Conservation (phyloP, 192 early-diverging fungal genomes). For the Chytriomyces hyalinus region DNA sequence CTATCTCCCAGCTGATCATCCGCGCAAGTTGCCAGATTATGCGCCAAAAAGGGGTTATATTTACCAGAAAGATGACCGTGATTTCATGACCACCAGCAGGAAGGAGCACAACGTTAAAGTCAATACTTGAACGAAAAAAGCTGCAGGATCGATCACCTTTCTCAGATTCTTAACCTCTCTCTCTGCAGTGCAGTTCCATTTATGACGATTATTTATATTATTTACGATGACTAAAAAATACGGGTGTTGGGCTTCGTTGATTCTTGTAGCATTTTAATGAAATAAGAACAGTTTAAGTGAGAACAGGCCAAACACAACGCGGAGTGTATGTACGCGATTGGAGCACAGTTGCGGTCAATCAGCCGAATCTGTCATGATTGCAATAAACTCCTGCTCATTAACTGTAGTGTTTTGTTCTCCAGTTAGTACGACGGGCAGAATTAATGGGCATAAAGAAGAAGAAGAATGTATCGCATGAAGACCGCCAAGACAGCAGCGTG, state of each 20-base stretch:
- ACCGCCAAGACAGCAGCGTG: neutral
- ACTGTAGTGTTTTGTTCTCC: conserved; percentile 53
- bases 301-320: neutral
- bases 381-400: conserved; percentile 81
- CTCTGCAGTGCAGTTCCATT: too few species aligned
- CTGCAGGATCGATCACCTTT: too few species aligned
- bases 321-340: neutral
- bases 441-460: neutral
- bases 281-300: neutral
- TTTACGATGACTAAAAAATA: too few species aligned
- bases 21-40: conserved; percentile 41
- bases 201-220: too few species aligned
- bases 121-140: neutral
- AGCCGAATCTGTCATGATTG: conserved; percentile 74
- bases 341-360: conserved; percentile 35
- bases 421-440: neutral
- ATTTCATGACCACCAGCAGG: conserved; percentile 47
- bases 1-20: conserved; percentile 16
- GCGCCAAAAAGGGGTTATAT: conserved; percentile 43
- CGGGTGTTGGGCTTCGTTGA: too few species aligned
- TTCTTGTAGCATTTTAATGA: too few species aligned
- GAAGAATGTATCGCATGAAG: conserved; percentile 16
- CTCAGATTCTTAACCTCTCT: too few species aligned
- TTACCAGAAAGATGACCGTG: conserved; percentile 49
- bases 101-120: conserved; percentile 15